Base-by-base conservation (phyloP, 305 asterid genomes). In the Plantago lanceolata region DNA sequence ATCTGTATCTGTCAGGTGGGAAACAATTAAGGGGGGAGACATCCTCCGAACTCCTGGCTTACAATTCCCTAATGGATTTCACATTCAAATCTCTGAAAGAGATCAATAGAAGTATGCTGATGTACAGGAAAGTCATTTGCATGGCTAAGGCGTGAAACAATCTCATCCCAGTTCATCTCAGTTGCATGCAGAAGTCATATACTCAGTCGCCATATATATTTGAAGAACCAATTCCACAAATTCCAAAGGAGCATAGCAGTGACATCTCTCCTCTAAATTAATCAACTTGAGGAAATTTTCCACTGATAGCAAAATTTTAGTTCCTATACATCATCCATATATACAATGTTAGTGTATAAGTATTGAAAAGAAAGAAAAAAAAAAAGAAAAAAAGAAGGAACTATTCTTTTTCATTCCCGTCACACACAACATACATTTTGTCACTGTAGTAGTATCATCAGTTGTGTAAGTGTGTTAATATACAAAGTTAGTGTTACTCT, bases 21-120 rank as follows among this genome's bases (percentile, higher is more conserved):
- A 77, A 76, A 69, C 81, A 44, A 76, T 75, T 64, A 71, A 57
- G 70, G 97, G 97, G 31, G 97, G 97, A 54, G 71, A 87, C 48
- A 87, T 79, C 49, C 65, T 90, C 60, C 82, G 94, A 65, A 83
- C 94, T 44, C 95, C 96, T 40, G 96, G 96, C 61, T 66, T 89
- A 43, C 95, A 90, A 62, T 90, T 90, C 63, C 96, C 95, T 8
- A 80, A 84, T 33, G 96, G 97, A 20, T 79, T 74, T 64, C 93
- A 87, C 70, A 48, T 87, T 61, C 78, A 76, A 50, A 61, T 90
- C 45, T 82, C 81, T 0, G 72, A 75, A 48, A 83, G 82, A 67
- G 57, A 65, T 3, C 59, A 64, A 74, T 19, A 19, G 61, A 61
- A 59, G 70, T 58, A 62, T 21, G 62, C 12, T 48, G 57, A 43